Evolutionary conservation across 139 green algal species (phyloP), one percentile per base, ranked within the genome.

Genomic region (Ulvella scutata): DNA sequence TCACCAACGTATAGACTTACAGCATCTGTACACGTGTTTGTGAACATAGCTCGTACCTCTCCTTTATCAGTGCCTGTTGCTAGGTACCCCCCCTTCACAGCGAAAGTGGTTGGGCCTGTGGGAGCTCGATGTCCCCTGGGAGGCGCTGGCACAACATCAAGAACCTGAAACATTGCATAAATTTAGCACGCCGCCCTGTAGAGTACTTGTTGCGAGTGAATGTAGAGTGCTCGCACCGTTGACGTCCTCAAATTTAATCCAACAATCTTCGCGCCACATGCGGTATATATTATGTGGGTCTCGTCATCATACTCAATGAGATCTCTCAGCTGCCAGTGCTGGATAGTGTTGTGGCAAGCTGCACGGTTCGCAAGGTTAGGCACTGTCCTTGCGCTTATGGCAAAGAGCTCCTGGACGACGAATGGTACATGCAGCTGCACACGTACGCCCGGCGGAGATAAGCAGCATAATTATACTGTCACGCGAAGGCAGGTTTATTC

Each of bases 261-360:
- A 26, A 62, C 44, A 62, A 62, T 62, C 44, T 62, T 62, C 33
- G n/a, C 33, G 44, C 44, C 33, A 26, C 44, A 62, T 36, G 44
- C 44, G 29, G 44, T 62, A 26, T 36, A 62, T 62, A 62, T 9
- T 33, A 26, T 62, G 10, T 62, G 44, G 9, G 44, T 62, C 44
- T 26, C 4, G n/a, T 23, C n/a, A 20, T 62, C 44, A 20, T 62
- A 62, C 13, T 62, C n/a, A 13, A 62, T 26, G n/a, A 62, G 33
- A 62, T 62, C 44, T 62, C 44, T 62, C 7, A 62, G 44, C 44
- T 62, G 44, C 44, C 44, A 62, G 44, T 62, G 44, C 33, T 62
- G 44, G 33, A 62, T 62, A 31, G 44, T 62, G 33, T 62, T 62
- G 7, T 62, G 44, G 44, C 44, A 62, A 23, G 44, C 44, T 62